Base-by-base conservation (phyloP, 2,329 filamentous ascomycete genomes). In the Capronia epimyces region DNA sequence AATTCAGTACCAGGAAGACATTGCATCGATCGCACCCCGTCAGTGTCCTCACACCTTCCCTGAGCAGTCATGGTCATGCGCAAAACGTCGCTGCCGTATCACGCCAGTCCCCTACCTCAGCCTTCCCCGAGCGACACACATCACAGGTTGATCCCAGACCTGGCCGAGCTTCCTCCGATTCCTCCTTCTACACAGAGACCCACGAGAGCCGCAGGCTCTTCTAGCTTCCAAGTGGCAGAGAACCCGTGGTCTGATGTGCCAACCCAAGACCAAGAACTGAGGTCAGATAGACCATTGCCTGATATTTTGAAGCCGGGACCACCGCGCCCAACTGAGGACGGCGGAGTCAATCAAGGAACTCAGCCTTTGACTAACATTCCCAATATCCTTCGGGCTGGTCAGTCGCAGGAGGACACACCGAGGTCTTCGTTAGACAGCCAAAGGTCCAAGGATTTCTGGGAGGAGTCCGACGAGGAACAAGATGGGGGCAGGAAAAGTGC, bases 401-500 rank as follows among this genome's bases (percentile, higher is more conserved):
- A 50, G 22, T 56, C 56, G 12, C 50, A 50, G 22, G 56, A 60
- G 41, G 53, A 57, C 15, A 63, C 60, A 5, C 60, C 60, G 6
- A 49, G 60, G 22, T 62, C 60, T 16, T 63, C 60, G 3, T 20
- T 60, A 22, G 60, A 63, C 37, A 63, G 60, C 45, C 47, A 60
- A 21, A 43, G 58, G n/a, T 63, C 60, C 15, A 53, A 55, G 31
- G 58, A 58, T 10, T 62, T 57, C 49, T 62, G 60, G 59, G 60
- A 60, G 24, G 60, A 63, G 25, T 57, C 57, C 9, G 55, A 57
- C 25, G 50, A 53, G 16, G 51, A 37, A 13, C 31, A 51, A 53
- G 53, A 45, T 8, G 25, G 36, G 29, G 40, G 47, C 4, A 43
- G 42, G 32, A 53, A 55, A 25, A 51, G 49, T 37, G 46, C 49